phyloP scores from a whole-genome alignment of 768 basidiomycete species.

The Suillus weaverae region DNA sequence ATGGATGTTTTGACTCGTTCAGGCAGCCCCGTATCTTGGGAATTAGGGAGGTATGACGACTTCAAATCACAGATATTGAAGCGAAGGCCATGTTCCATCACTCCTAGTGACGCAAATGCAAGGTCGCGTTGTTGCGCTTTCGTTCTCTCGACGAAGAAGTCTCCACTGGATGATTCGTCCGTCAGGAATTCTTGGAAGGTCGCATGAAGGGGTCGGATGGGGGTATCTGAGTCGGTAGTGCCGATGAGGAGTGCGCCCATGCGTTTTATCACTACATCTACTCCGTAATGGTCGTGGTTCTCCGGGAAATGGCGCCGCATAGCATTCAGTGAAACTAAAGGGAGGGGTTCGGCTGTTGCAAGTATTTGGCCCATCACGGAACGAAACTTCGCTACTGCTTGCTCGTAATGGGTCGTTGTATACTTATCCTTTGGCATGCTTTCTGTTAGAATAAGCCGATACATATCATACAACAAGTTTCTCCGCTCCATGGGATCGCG shows the following conservation, averaged over 20 bases:
- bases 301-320: neutral
- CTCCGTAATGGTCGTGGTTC: neutral
- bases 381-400: neutral
- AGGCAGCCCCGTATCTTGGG: constrained; percentile 15
- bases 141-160: constrained; percentile 14
- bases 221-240: neutral
- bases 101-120: constrained; percentile 17
- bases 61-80: constrained; percentile 38
- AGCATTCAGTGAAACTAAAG: neutral
- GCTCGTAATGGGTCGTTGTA: too few relatives aligned
- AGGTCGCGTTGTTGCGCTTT: neutral
- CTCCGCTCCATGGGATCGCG: neutral
- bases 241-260: constrained; percentile 11
- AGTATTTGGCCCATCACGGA: constrained; percentile 10
- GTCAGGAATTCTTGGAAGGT: constrained; percentile 30
- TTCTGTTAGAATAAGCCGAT: neutral
- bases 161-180: constrained; percentile 10
- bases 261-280: too few relatives aligned
- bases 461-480: neutral
- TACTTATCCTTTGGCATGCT: neutral
- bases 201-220: neutral
- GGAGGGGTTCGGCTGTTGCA: neutral
- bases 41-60: constrained; percentile 31
- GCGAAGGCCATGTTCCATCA: constrained; percentile 30
- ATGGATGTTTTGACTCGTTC: neutral